Evolutionary conservation across 1,139 yeast species (phyloP), one percentile per base, ranked within the genome.

Genomic region (Saccharomycopsis phalli): DNA sequence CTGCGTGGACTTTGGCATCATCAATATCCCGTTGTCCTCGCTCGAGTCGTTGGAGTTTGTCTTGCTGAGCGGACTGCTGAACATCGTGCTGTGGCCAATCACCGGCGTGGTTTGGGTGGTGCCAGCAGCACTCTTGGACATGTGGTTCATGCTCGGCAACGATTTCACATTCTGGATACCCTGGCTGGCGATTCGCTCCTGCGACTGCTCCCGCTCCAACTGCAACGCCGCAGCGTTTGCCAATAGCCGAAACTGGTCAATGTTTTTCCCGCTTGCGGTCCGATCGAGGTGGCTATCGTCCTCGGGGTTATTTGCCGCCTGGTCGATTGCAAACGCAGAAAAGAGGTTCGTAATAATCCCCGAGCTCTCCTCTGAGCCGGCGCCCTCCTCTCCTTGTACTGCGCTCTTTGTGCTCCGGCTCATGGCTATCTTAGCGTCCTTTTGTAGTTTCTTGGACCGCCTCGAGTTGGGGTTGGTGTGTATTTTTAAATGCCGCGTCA

Each of bases 401-500:
- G 33, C 31, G n/a, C 21, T 29, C 30, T 31, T 32, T 27, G 17
- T 32, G 7, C 21, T 25, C n/a, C 17, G 13, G 16, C 31, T 40
- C 37, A 35, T 16, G 4, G 38, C 35, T 10, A 16, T 16, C 16
- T 27, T 19, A 63, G 51, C 58, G 54, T 54, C 71, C 17, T 30
- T 30, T 14, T 31, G 36, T 4, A 41, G 28, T 21, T 70, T 46
- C 75, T 74, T 50, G 8, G 40, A 31, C 13, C 84, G 66, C 48
- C 87, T 67, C 32, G 74, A 71, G 61, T 71, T 77, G 20, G 91
- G 91, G 54, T 82, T 82, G 17, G 82, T 76, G 58, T 88, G 97
- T 44, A 87, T 88, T 49, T 95, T 68, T 37, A 81, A 69, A 58
- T 88, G 97, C 51, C 97, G 69, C 20, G 95, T 88, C 47, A 88